These are phyloP conservation scores for Panicum miliaceum DNA, from an alignment of 176 grass and related monocot genomes.

Conservation along the genomic window DNA sequence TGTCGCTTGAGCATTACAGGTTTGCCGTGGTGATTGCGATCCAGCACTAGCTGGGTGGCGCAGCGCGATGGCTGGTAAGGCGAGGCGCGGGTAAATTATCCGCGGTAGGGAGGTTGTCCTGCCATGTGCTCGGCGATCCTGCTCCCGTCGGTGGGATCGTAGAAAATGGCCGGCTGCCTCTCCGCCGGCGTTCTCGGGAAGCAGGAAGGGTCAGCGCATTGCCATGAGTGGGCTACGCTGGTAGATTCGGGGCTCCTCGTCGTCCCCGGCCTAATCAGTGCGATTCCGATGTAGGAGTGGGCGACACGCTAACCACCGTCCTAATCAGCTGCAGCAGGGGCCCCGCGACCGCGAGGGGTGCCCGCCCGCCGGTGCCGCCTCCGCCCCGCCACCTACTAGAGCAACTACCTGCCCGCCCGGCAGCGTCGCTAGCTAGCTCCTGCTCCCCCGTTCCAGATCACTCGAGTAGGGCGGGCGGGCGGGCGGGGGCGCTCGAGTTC, in stretches of 20 bases:
- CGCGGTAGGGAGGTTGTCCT: neutral
- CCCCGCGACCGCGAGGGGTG: constrained; percentile 16
- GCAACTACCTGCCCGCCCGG: constrained; percentile 50
- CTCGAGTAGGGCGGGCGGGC: constrained; percentile 20
- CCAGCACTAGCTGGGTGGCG: neutral
- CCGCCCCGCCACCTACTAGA: constrained; percentile 55
- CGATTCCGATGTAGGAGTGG: constrained; percentile 33
- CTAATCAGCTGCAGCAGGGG: constrained; percentile 8
- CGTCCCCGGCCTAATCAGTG: constrained; percentile 34
- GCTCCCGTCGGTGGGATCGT: constrained; percentile 41
- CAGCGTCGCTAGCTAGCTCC: constrained; percentile 17
- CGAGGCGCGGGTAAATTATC: neutral
- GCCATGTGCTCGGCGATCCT: neutral
- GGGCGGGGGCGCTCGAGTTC: constrained; percentile 23
- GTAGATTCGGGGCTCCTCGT: constrained; percentile 35
- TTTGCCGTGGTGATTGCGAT: constrained; percentile 36
- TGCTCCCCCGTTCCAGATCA: constrained; percentile 11
- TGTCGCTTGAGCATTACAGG: constrained; percentile 46
- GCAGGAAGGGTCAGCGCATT: constrained; percentile 43
- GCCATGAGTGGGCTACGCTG: constrained; percentile 23
- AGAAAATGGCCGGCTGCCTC: neutral
- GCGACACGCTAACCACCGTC: constrained; percentile 69
- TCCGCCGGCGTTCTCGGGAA: constrained; percentile 36
- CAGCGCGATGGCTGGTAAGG: neutral
- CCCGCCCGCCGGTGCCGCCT: constrained; percentile 18